Evolutionary conservation across 495 filamentous ascomycete species (phyloP).

Genomic region (Neurospora cerealis): DNA sequence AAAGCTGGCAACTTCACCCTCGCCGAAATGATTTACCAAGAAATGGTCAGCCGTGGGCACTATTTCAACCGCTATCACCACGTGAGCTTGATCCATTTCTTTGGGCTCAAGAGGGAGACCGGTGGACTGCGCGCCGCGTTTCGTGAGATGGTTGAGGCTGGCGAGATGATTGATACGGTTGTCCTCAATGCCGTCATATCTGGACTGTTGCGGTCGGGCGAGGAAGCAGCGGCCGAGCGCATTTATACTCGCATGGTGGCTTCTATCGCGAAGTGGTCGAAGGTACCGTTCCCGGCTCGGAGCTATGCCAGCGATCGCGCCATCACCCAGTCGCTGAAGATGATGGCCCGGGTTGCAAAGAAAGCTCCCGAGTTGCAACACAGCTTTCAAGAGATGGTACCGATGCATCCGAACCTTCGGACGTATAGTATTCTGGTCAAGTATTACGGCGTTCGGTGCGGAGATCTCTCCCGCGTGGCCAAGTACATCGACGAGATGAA

Average conservation of each 20-base stretch:
- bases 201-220: constrained; percentile 62
- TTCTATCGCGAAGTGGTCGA: constrained; percentile 24
- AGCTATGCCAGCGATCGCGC: constrained; percentile 38
- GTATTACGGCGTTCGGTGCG: constrained; percentile 40
- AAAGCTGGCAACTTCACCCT: constrained; percentile 74
- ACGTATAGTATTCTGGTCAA: constrained; percentile 59
- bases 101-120: constrained; percentile 60
- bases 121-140: constrained; percentile 63
- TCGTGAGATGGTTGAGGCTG: constrained; percentile 61
- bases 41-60: constrained; percentile 62
- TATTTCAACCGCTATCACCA: constrained; percentile 63
- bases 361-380: constrained; percentile 30
- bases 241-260: constrained; percentile 76
- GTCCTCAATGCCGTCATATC: constrained; percentile 78
- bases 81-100: constrained; percentile 70
- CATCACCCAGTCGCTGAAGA: constrained; percentile 46
- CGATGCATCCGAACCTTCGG: constrained; percentile 51
- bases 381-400: constrained; percentile 37
- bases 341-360: constrained; percentile 35
- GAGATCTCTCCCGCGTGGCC: constrained; percentile 46
- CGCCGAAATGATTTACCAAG: constrained; percentile 71
- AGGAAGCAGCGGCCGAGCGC: constrained; percentile 60
- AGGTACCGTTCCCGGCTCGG: constrained; percentile 20
- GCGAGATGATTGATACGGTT: constrained; percentile 80
- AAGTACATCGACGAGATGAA: constrained; percentile 59